A percentile compares a stretch with the other conserved stretches of the same genome.
These are phyloP conservation scores for Solioccasus polychromus DNA, from an alignment of 768 basidiomycete species.

Conservation along the genomic window DNA sequence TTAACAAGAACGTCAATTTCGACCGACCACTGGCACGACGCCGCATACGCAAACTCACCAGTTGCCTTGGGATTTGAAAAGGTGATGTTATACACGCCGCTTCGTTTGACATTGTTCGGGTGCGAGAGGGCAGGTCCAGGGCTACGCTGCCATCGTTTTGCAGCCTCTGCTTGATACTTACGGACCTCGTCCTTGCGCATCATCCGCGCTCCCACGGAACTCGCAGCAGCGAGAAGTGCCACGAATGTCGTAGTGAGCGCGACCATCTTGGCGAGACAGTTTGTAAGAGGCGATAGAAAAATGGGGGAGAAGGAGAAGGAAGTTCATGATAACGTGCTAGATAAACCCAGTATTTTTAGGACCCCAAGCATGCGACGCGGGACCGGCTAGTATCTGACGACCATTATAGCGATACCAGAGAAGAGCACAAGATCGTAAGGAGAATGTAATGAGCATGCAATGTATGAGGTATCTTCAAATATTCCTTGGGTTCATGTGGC, in stretches of 20 bases:
- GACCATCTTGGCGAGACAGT: conserved; percentile 12
- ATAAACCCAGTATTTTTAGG: too few relatives aligned
- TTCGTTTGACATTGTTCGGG: conserved; percentile 3
- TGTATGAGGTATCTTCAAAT: too few relatives aligned
- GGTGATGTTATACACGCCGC: conserved; percentile 60
- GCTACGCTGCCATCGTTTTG: conserved; percentile 35
- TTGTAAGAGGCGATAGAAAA: not conserved
- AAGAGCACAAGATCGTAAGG: too few relatives aligned
- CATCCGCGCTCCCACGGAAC: conserved; percentile 14
- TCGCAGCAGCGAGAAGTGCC: conserved; percentile 8
- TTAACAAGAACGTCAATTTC: conserved; percentile 19
- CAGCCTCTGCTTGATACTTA: conserved; percentile 47
- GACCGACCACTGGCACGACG: not conserved
- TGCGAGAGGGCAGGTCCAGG: conserved; percentile 1
- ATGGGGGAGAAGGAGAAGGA: not conserved
- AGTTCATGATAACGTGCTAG: not conserved
- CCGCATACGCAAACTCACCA: conserved; percentile 35
- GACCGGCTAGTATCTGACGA: too few relatives aligned
- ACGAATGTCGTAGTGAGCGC: conserved; percentile 3
- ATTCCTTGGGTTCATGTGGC: too few relatives aligned
- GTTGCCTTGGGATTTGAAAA: conserved; percentile 67
- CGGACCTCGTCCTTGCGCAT: conserved; percentile 41
- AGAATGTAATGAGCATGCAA: too few relatives aligned
- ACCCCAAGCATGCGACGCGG: too few relatives aligned
- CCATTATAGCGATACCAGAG: too few relatives aligned